A percentile compares a stretch with the other conserved stretches of the same genome.
phyloP scores from a whole-genome alignment of 768 basidiomycete genomes.

The Auricularia cornea region DNA sequence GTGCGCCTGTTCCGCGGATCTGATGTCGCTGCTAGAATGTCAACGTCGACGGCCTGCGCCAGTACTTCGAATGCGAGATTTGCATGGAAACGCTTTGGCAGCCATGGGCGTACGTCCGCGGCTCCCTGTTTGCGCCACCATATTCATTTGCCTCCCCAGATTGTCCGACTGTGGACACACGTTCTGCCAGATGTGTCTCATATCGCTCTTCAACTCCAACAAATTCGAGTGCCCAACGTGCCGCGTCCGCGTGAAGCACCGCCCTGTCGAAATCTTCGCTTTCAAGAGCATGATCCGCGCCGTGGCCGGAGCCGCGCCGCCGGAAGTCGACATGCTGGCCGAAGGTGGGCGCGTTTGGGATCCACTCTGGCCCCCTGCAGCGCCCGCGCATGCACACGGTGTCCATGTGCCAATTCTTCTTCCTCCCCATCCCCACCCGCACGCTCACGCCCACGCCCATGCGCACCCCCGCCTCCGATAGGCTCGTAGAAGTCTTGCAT shows the following conservation, averaged over 20 bases:
- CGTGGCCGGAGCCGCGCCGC: constrained; percentile 25
- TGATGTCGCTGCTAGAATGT: not conserved
- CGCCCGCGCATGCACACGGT: not conserved
- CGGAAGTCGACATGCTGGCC: not conserved
- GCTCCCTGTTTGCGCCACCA: not conserved
- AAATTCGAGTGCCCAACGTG: constrained; percentile 64
- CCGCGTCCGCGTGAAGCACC: constrained; percentile 37
- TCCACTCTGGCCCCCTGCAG: not conserved
- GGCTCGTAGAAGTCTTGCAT: too few species aligned
- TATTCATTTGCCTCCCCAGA: constrained; percentile 26
- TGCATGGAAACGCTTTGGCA: constrained; percentile 57
- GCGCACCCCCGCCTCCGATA: too few species aligned
- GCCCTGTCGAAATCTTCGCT: constrained; percentile 52
- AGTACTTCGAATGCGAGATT: constrained; percentile 49
- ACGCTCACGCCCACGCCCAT: not conserved
- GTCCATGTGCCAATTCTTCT: too few species aligned
- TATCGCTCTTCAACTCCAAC: constrained; percentile 46
- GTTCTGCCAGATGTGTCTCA: constrained; percentile 55
- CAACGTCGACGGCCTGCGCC: not conserved
- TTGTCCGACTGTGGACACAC: constrained; percentile 62
- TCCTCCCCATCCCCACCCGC: too few species aligned
- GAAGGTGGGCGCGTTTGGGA: not conserved
- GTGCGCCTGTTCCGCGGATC: not conserved
- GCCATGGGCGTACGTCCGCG: constrained; percentile 48
- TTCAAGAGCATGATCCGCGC: constrained; percentile 49